Conservation (phyloP, 495 filamentous ascomycete genomes). For the Trichoderma erinaceum region DNA sequence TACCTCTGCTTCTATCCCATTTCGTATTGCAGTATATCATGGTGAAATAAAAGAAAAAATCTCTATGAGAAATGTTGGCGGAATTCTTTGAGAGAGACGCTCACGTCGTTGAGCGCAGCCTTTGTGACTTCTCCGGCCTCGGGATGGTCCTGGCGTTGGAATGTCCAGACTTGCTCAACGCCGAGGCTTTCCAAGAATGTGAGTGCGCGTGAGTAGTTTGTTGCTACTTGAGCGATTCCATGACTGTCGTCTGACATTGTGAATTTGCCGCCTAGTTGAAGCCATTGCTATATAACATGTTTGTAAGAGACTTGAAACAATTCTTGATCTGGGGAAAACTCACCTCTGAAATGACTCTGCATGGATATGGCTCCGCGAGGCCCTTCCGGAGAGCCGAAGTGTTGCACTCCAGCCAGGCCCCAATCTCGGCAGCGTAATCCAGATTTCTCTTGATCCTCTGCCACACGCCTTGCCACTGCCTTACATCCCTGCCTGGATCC, state of each 20-base stretch:
- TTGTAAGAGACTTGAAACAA: slow-evolving; percentile 1
- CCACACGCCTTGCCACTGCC: slow-evolving; percentile 57
- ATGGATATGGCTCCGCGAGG: slow-evolving; percentile 83
- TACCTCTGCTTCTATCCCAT: neutral
- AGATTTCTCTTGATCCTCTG: slow-evolving; percentile 66
- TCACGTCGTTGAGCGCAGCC: slow-evolving; percentile 2
- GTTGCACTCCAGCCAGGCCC: slow-evolving; percentile 84
- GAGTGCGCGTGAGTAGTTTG: slow-evolving; percentile 45
- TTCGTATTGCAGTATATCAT: neutral
- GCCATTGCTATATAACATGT: slow-evolving; percentile 27
- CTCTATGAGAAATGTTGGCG: neutral
- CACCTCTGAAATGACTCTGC: slow-evolving; percentile 69
- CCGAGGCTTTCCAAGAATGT: slow-evolving; percentile 49
- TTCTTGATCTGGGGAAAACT: slow-evolving; percentile 28
- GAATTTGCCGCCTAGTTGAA: slow-evolving; percentile 64
- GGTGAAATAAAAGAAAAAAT: neutral
- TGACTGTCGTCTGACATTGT: slow-evolving; percentile 92
- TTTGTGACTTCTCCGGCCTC: neutral
- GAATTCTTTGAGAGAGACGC: neutral
- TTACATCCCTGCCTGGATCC: slow-evolving; percentile 54
- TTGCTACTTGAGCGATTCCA: slow-evolving; percentile 69
- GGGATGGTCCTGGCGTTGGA: slow-evolving; percentile 24
- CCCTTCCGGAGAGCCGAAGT: slow-evolving; percentile 82
- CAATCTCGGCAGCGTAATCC: slow-evolving; percentile 59
- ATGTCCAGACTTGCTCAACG: slow-evolving; percentile 42